Evolutionary conservation across 192 early-diverging fungal genomes (phyloP), one percentile per base, ranked within the genome.

Genomic region (Linderina pennispora): DNA sequence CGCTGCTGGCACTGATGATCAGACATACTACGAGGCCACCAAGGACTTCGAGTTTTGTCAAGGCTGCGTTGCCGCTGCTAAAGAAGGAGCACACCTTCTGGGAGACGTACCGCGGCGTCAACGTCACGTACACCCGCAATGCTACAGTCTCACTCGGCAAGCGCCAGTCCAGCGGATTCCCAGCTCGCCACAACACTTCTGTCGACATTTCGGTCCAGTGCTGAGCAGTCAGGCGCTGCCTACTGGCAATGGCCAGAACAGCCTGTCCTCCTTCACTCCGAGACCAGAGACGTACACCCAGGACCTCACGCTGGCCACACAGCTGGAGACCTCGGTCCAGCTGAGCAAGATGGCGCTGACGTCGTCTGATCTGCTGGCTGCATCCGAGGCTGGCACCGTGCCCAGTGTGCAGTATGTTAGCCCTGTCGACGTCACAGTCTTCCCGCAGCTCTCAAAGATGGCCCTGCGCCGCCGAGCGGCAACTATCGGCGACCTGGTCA

Each of bases 1-100:
- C 85, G 16, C 58, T 87, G 59, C 55, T 87, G 17, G 63, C 74
- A 13, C 72, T 81, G 49, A 87, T 87, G 83, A 76, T 85, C 19
- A 70, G 76, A 40, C 44, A 68, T 18, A 85, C 84, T 48, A 70
- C 65, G 35, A 56, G 77, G 31, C 53, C 67, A 15, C 83, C 82
- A 14, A 39, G 73, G 9, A 81, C 85, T 40, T 31, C 57, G 15
- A 51, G 59, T 10, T 64, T 80, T 44, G 61, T 87, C 14, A 14
- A 36, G 3, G 43, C 41, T 2, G 80, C 78, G 18, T 50, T 85
- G 23, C 85, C 85, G 5, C 35, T 70, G 38, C 49, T 87, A 42
- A 65, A 74, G 28, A 76, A 58, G 26, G 85, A 87, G 53, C 75
- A 82, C 42, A 37, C 52, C 1, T 85, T 77, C 37, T 87, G 85